A percentile compares a stretch with the other conserved stretches of the same genome.
Conservation (phyloP, 305 asterid genomes). For the Solanum hybrid region DNA sequence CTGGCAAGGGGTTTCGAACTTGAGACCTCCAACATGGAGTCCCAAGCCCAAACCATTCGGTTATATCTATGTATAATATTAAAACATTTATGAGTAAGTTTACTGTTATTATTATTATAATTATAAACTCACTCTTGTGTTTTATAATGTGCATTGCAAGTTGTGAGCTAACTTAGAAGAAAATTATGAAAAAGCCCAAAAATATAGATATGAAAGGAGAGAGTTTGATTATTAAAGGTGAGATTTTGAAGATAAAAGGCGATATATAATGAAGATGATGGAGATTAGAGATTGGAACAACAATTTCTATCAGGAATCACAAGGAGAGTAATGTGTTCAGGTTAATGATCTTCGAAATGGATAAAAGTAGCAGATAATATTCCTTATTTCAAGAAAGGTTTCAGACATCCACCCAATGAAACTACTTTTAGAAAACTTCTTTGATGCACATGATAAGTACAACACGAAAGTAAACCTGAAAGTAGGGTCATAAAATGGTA, state of each 20-base stretch:
- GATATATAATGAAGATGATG: neutral
- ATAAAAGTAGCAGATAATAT: neutral
- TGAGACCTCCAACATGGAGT: neutral
- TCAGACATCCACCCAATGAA: neutral
- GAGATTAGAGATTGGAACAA: neutral
- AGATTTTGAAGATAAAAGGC: neutral
- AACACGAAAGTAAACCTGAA: neutral
- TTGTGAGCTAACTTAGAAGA: neutral
- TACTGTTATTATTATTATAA: neutral
- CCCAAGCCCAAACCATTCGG: neutral
- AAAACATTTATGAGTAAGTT: neutral
- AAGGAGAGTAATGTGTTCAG: neutral
- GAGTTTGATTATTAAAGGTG: neutral
- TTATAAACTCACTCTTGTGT: neutral
- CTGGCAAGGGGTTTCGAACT: neutral
- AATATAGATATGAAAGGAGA: neutral
- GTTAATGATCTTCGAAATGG: neutral
- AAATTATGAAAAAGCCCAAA: neutral
- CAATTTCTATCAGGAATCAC: neutral
- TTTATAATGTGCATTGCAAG: neutral
- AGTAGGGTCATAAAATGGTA: neutral
- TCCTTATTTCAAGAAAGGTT: neutral
- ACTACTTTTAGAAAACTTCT: neutral
- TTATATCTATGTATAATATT: neutral
- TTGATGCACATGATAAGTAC: neutral